A percentile compares a stretch with the other conserved stretches of the same genome.
Evolutionary conservation across 805 yeast genomes (phyloP).

Genomic region (Suhomyces emberorum): DNA sequence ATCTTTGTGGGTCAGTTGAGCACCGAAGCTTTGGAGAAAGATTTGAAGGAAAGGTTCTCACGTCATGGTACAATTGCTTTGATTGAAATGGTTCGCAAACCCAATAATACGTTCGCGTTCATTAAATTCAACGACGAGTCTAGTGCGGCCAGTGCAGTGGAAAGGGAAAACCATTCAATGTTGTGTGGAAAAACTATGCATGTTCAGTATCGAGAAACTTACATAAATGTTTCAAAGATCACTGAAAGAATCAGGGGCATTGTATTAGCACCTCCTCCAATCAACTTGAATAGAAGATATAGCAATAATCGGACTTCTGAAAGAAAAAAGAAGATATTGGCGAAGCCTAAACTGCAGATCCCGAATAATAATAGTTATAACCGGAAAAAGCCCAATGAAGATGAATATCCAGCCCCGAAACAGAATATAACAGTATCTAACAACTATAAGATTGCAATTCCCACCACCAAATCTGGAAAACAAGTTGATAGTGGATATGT

Average conservation of each 20-base stretch:
- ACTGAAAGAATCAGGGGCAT: conserved; percentile 28
- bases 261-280: conserved; percentile 79
- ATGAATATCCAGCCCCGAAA: not conserved
- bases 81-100: conserved; percentile 51
- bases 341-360: conserved; percentile 12
- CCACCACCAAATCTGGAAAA: not conserved
- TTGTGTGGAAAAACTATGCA: conserved; percentile 73
- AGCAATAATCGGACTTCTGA: not conserved
- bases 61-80: conserved; percentile 64
- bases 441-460: not conserved
- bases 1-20: conserved; percentile 78
- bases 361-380: conserved; percentile 4
- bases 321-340: not conserved
- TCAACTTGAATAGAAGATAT: conserved; percentile 41
- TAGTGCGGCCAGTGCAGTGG: conserved; percentile 85
- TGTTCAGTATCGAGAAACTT: conserved; percentile 76
- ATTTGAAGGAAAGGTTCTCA: conserved; percentile 55
- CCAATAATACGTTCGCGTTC: conserved; percentile 64
- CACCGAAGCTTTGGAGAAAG: conserved; percentile 50
- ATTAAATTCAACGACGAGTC: conserved; percentile 60
- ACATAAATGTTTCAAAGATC: conserved; percentile 4
- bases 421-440: not conserved
- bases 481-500: not conserved
- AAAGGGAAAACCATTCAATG: conserved; percentile 77
- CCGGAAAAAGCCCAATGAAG: conserved; percentile 1